Base-by-base conservation (phyloP, 495 filamentous ascomycete genomes). In the Tuber umbilicatum region DNA sequence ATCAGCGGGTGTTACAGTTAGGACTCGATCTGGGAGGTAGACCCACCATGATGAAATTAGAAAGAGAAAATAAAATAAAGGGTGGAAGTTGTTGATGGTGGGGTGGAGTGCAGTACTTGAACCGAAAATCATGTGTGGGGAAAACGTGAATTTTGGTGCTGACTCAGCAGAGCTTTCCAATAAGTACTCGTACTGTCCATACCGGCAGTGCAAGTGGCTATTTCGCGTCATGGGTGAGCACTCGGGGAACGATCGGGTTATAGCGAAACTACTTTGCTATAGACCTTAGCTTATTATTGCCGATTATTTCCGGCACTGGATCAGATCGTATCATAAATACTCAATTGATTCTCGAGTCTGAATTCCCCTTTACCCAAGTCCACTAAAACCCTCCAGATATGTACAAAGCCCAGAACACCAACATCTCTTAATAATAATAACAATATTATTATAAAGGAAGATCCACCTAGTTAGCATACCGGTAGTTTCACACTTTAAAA, bases 41-140 rank as follows among this genome's bases (percentile, higher is more conserved):
- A 42, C 72, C 74, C 55, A 35, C 55, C 55, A 64, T 64, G 27
- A 12, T 35, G 3, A 64, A 35, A 64, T 72, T 5, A 37, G 42
- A 69, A 74, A 60, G 39, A 35, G 50, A 71, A 31, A 27, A 31
- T 70, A 64, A 77, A 35, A 76, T 72, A 78, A 72, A 72, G 74
- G 69, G 70, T 31, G 76, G 73, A 70, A 42, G 76, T 74, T 74
- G 77, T 78, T 78, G 72, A 79, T 79, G 77, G 77, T 76, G 77
- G 77, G 77, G 76, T 78, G 7, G 4, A 2, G 7, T 39, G 7
- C n/a, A n/a, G n/a, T n/a, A n/a, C n/a, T n/a, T n/a, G n/a, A n/a
- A n/a, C n/a, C 2, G 55, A 64, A 5, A 35, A 17, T 64, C 12
- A 35, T 64, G 55, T 64, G 27, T 35, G 55, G 55, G 16, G 55